Base-by-base conservation (phyloP, 176 grass and related monocot species). In the Aegilops tauschii region DNA sequence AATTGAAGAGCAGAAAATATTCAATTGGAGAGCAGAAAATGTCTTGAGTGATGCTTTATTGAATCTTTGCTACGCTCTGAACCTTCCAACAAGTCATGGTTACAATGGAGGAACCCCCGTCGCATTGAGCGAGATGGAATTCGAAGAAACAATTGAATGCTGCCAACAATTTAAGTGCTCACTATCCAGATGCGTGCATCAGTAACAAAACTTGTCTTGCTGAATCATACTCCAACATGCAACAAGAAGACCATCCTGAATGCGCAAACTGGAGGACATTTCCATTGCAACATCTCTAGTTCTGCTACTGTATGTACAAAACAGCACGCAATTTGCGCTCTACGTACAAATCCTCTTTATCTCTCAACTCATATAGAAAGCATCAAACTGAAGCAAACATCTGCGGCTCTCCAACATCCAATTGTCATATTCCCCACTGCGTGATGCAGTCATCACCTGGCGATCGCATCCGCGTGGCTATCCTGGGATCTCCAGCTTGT, bases 271-370 rank as follows among this genome's bases (percentile, higher is more conserved):
- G 4, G 25, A 36, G 9, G 65, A 35, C 12, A 68, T 56, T 69
- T 82, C 42, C 28, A n/a, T 36, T 56, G 30, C 40, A 82, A 56
- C 18, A 32, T 56, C 76, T 54, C 42, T 27, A 27, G 14, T 78
- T 58, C 62, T 58, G 83, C 44, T 69, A 8, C 40, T 42, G 1
- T 47, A 68, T 78, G 62, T 85, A 85, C 73, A 85, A 78, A 65
- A 8, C n/a, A 74, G 9, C 39, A 42, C 9, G 1, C 40, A 68
- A 58, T 40, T 78, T 25, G 20, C 20, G 31, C 36, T 39, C 1
- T 39, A 39, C 1, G 36, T 8, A 39, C 36, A 39, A 78, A 69
- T 58, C 21, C 30, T 20, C 44, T 37, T 68, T 47, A 50, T 78
- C 18, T 39, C 32, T 79, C 66, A 32, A 81, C 31, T 27, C 23